phyloP scores from a whole-genome alignment of 371 early-diverging fungal species.

The Syncephalastrum monosporum region DNA sequence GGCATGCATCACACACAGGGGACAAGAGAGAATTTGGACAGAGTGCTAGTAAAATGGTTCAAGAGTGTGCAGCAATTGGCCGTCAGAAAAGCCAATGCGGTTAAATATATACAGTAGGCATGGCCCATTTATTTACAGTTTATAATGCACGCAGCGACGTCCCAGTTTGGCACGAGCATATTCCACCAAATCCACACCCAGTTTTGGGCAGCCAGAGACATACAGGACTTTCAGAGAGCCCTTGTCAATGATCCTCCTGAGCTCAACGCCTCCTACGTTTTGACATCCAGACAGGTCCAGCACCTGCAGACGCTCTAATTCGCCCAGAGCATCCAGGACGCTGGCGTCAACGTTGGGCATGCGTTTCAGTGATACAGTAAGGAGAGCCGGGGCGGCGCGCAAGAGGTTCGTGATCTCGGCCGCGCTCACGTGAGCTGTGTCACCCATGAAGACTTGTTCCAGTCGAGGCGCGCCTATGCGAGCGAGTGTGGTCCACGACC shows the following conservation, averaged over 20 bases:
- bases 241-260: conserved; percentile 19
- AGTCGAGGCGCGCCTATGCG: conserved; percentile 2
- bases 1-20: no score
- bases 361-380: conserved; percentile 2
- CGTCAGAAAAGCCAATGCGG: no score
- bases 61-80: no score
- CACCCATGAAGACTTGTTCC: conserved; percentile 2
- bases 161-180: conserved; percentile 23
- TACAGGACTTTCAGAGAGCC: conserved; percentile 13
- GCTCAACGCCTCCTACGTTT: conserved; percentile 28
- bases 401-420: conserved; percentile 5
- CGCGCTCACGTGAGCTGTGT: conserved; percentile 5
- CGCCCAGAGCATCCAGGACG: conserved; percentile 14
- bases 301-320: conserved; percentile 1
- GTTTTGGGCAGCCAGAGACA: conserved; percentile 21
- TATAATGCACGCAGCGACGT: neutral
- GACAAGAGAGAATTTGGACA: no score
- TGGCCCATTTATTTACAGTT: no score
- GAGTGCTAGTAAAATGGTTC: no score
- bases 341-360: conserved; percentile 17
- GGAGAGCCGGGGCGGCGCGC: conserved; percentile 3
- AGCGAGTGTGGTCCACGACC: neutral
- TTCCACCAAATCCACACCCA: conserved; percentile 23
- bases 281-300: conserved; percentile 28
- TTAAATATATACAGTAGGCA: no score